A percentile compares a stretch with the other conserved stretches of the same genome.
These are phyloP conservation scores for Violaceomyces palustris DNA, from an alignment of 1,284 basidiomycete species.

Conservation along the genomic window DNA sequence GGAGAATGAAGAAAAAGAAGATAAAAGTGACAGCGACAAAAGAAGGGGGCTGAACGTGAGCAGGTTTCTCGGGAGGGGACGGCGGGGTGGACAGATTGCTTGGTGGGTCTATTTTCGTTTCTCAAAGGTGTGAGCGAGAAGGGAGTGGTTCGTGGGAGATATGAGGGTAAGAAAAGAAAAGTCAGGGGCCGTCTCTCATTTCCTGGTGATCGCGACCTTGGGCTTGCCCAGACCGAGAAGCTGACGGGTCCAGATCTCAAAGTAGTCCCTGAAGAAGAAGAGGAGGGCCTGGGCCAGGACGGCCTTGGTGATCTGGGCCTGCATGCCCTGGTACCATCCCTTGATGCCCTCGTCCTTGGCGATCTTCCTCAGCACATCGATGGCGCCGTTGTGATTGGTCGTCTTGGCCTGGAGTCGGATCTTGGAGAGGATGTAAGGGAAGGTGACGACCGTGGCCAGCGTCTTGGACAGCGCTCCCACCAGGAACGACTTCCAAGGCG, in stretches of 20 bases:
- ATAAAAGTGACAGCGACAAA: no score
- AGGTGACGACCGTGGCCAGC: conserved; percentile 66
- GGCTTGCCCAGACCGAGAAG: conserved; percentile 31
- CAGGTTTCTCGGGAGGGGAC: no score
- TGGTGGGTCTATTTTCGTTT: no score
- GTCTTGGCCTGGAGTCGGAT: conserved; percentile 80
- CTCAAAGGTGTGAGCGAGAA: no score
- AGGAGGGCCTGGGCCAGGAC: conserved; percentile 69
- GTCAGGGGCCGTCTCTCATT: no score
- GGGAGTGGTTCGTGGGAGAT: no score
- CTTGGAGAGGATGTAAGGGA: conserved; percentile 78
- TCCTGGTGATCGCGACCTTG: conserved; percentile 3
- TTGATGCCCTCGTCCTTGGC: conserved; percentile 59
- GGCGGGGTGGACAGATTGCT: no score
- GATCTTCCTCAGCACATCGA: conserved; percentile 71
- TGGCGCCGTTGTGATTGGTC: conserved; percentile 63
- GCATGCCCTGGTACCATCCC: conserved; percentile 96
- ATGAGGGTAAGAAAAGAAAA: no score
- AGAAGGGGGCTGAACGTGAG: no score
- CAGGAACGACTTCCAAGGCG: conserved; percentile 74
- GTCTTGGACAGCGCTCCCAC: conserved; percentile 94
- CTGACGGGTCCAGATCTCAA: conserved; percentile 50
- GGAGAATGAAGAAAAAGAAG: no score
- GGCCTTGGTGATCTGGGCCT: conserved; percentile 82
- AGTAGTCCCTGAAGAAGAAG: conserved; percentile 51